Conservation (phyloP, 176 grass and related monocot species). For the Avena atlantica region DNA sequence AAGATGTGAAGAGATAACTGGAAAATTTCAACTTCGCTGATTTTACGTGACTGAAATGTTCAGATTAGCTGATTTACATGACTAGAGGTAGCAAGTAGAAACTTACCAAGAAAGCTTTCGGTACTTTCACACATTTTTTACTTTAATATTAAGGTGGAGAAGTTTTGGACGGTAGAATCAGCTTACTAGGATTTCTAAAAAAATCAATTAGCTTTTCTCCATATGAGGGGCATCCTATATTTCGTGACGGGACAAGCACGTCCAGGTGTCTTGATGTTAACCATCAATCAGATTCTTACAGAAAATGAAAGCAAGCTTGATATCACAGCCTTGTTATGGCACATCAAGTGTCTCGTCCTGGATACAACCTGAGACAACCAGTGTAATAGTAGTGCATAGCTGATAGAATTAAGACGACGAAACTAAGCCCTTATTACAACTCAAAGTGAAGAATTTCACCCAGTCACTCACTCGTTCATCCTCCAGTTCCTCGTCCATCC, state of each 20-base stretch:
- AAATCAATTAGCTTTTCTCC: not conserved
- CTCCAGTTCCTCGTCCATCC: not conserved
- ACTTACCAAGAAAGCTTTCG: not conserved
- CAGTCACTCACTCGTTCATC: not conserved
- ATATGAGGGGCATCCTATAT: not conserved
- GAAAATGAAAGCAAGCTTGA: not conserved
- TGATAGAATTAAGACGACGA: not conserved
- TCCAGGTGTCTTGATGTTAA: not conserved
- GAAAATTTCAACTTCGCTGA: not conserved
- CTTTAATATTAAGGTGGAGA: conserved; percentile 30
- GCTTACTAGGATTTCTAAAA: not conserved
- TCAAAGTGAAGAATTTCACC: not conserved
- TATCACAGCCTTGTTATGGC: not conserved
- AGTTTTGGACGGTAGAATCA: conserved; percentile 22
- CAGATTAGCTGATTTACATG: not conserved
- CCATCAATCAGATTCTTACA: conserved; percentile 3
- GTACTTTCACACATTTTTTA: conserved; percentile 5
- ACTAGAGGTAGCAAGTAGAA: not conserved
- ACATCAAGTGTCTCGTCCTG: not conserved
- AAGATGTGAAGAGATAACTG: not conserved
- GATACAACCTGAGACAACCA: conserved; percentile 11
- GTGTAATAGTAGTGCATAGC: not conserved
- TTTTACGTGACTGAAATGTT: conserved; percentile 10
- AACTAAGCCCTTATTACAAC: not conserved
- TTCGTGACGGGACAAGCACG: not conserved